phyloP scores from a whole-genome alignment of 108 stramenopile genomes.

The Nitzschia inconspicua region DNA sequence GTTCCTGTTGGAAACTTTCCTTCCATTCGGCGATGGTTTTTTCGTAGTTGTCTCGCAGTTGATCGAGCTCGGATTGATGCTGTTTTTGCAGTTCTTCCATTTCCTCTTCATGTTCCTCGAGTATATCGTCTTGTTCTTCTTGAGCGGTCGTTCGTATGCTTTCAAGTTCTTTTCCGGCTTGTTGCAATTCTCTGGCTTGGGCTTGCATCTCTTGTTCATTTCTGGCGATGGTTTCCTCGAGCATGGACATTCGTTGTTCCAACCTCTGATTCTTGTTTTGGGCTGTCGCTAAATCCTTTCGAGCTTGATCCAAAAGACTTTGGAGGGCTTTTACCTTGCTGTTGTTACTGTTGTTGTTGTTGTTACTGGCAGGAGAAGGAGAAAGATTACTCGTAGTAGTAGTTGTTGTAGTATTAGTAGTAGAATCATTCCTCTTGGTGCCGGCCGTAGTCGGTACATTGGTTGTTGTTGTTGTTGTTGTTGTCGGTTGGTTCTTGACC shows the following conservation, averaged over 20 bases:
- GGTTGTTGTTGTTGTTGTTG: no score
- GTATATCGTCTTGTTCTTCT: constrained; percentile 67
- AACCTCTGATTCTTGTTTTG: background rate
- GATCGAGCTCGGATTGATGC: constrained; percentile 37
- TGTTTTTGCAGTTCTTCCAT: constrained; percentile 36
- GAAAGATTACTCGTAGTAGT: no score
- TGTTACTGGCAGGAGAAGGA: no score
- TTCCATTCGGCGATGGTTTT: constrained; percentile 43
- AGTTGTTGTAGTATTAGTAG: no score
- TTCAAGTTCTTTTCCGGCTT: constrained; percentile 76
- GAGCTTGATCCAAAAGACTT: no score
- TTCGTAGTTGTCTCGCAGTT: constrained; percentile 36
- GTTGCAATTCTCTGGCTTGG: constrained; percentile 61
- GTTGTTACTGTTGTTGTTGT: no score
- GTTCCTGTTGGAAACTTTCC: constrained; percentile 37
- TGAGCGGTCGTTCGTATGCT: constrained; percentile 53
- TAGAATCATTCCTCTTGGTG: no score
- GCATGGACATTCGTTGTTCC: background rate
- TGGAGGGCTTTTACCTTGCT: no score
- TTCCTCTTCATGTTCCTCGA: constrained; percentile 69
- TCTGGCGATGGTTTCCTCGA: background rate
- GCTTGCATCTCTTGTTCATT: constrained; percentile 57
- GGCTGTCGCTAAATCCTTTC: no score
- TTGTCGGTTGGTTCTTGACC: no score
- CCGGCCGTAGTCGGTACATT: no score